Evolutionary conservation across 2,329 filamentous ascomycete species (phyloP).

Genomic region (Fusarium brachygibbosum): DNA sequence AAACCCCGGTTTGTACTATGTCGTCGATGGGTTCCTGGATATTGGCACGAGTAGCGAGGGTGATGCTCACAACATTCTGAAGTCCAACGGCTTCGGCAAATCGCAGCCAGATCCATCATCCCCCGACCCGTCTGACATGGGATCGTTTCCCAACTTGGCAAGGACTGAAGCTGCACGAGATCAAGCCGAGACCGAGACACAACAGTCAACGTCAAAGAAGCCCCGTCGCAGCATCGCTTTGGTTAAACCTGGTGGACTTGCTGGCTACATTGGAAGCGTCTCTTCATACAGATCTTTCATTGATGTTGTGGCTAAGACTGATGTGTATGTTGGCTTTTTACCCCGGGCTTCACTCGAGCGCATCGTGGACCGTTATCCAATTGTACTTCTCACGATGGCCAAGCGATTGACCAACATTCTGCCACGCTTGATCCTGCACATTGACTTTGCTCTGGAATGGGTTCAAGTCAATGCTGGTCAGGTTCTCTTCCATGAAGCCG

Average conservation of each 20-base stretch:
- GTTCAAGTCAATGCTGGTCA: conserved; percentile 96
- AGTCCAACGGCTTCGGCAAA: conserved; percentile 47
- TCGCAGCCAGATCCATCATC: conserved; percentile 37
- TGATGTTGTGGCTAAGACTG: conserved; percentile 96
- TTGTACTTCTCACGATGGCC: conserved; percentile 94
- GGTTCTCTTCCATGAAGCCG: conserved; percentile 91
- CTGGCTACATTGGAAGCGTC: conserved; percentile 93
- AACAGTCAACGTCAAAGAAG: conserved; percentile 61
- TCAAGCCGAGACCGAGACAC: conserved; percentile 54
- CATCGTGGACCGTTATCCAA: conserved; percentile 92
- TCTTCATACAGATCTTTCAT: conserved; percentile 97
- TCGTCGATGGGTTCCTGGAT: conserved; percentile 96
- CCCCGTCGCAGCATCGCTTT: conserved; percentile 81
- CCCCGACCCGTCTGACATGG: conserved; percentile 43
- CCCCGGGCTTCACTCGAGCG: conserved; percentile 87
- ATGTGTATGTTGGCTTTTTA: conserved; percentile 97
- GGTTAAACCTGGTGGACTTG: conserved; percentile 93
- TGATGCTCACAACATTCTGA: conserved; percentile 53
- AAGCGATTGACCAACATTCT: conserved; percentile 92
- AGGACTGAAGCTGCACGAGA: conserved; percentile 49
- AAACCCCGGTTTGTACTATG: conserved; percentile 97
- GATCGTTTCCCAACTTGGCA: conserved; percentile 50
- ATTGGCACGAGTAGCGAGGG: conserved; percentile 78
- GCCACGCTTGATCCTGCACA: conserved; percentile 91
- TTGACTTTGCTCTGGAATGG: conserved; percentile 99